Conservation (phyloP, 2,329 filamentous ascomycete species). For the Claviceps purpurea region DNA sequence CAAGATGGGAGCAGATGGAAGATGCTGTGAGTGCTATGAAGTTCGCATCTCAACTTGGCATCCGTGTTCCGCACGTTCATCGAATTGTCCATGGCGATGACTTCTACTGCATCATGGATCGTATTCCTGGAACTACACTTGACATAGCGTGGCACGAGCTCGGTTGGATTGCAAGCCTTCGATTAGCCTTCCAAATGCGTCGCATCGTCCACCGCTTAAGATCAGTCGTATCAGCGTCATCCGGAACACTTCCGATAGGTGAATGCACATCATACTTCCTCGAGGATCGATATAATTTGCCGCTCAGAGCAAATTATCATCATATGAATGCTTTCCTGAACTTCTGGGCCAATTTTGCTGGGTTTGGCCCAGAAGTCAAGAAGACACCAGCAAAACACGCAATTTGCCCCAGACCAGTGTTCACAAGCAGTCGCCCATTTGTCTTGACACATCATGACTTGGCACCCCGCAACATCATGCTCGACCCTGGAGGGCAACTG, state of each 20-base stretch:
- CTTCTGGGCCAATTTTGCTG: background rate
- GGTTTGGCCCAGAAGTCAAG: background rate
- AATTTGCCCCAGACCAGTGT: background rate
- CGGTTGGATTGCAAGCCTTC: background rate
- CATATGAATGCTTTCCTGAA: background rate
- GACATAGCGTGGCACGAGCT: background rate
- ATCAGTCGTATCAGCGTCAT: background rate
- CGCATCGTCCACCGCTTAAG: background rate
- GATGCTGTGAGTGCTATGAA: background rate
- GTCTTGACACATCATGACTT: background rate
- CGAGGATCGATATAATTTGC: background rate
- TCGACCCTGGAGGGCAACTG: background rate
- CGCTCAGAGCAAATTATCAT: background rate
- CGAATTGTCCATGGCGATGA: background rate
- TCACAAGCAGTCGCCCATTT: background rate
- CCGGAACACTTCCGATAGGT: background rate
- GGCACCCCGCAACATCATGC: background rate
- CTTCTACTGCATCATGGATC: background rate
- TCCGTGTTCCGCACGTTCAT: background rate
- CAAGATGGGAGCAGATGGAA: background rate
- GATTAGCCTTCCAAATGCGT: background rate
- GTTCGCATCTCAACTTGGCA: background rate
- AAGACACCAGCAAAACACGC: background rate
- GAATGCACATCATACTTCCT: background rate
- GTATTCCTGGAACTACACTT: background rate